Conservation (phyloP, 2,329 filamentous ascomycete genomes). For the Ophiostoma triangulosporum region DNA sequence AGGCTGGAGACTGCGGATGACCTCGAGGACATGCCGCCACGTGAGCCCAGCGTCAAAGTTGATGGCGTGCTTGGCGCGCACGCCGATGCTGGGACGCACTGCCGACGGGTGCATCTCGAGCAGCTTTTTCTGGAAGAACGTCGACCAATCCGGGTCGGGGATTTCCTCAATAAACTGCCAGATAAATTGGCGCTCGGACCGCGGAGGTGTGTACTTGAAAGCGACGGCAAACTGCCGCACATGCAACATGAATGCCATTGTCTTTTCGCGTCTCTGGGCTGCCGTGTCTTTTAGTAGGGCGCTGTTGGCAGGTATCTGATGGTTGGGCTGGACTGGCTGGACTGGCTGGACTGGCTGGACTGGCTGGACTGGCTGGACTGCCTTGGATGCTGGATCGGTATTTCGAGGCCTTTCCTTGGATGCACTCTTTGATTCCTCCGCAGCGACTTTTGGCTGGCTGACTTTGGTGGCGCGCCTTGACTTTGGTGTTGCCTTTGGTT, state of each 20-base stretch:
- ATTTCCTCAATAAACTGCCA: conserved; percentile 14
- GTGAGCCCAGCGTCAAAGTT: conserved; percentile 10
- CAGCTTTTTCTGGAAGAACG: conserved; percentile 10
- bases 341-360: not conserved
- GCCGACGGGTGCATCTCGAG: conserved; percentile 6
- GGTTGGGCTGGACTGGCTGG: not conserved
- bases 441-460: not conserved
- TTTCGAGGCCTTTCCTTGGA: not conserved
- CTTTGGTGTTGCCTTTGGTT: not conserved
- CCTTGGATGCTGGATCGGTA: not conserved
- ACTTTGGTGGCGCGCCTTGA: not conserved
- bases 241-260: conserved; percentile 7
- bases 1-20: conserved; percentile 8
- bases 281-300: not conserved
- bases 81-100: conserved; percentile 9
- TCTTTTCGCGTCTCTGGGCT: not conserved
- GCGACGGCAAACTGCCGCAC: not conserved
- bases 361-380: too few relatives aligned
- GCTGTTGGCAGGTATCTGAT: not conserved
- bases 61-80: conserved; percentile 12
- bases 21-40: conserved; percentile 9
- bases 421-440: not conserved
- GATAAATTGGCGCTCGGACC: conserved; percentile 14
- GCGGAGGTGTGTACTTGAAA: conserved; percentile 6
- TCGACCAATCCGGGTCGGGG: conserved; percentile 8